Evolutionary conservation across 2,329 filamentous ascomycete genomes (phyloP).

Genomic region (Exophiala oligosperma): DNA sequence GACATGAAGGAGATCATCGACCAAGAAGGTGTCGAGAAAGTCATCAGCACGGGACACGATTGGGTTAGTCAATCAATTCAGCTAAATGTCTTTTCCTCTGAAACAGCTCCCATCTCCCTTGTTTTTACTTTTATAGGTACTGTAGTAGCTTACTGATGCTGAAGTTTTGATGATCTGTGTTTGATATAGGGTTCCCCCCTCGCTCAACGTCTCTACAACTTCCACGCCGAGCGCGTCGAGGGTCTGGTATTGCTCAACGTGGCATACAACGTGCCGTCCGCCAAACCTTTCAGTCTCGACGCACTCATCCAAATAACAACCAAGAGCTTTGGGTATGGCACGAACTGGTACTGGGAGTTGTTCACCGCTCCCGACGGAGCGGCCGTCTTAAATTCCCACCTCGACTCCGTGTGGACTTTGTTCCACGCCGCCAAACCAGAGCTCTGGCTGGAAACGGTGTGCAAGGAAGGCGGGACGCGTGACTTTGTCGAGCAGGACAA

Average conservation of each 20-base stretch:
- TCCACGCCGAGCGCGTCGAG: slow-evolving; percentile 40
- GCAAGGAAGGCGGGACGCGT: slow-evolving; percentile 39
- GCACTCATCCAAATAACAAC: slow-evolving; percentile 34
- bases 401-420: slow-evolving; percentile 40
- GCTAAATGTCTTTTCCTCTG: too few species aligned
- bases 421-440: slow-evolving; percentile 35
- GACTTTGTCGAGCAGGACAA: slow-evolving; percentile 28
- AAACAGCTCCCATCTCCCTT: not conserved
- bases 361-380: slow-evolving; percentile 43
- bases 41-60: slow-evolving; percentile 51
- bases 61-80: slow-evolving; percentile 26
- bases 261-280: slow-evolving; percentile 40
- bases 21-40: slow-evolving; percentile 36
- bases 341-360: slow-evolving; percentile 49
- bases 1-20: slow-evolving; percentile 46
- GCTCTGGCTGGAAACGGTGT: slow-evolving; percentile 37
- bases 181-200: slow-evolving; percentile 41
- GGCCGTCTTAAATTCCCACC: slow-evolving; percentile 38
- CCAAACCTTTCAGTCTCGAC: slow-evolving; percentile 39
- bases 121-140: not conserved
- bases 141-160: too few species aligned
- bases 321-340: slow-evolving; percentile 38
- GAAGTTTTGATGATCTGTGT: not conserved
- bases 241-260: slow-evolving; percentile 47
- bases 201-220: slow-evolving; percentile 47